Evolutionary conservation across 805 yeast genomes (phyloP).

Genomic region (Hyphopichia homilentoma): DNA sequence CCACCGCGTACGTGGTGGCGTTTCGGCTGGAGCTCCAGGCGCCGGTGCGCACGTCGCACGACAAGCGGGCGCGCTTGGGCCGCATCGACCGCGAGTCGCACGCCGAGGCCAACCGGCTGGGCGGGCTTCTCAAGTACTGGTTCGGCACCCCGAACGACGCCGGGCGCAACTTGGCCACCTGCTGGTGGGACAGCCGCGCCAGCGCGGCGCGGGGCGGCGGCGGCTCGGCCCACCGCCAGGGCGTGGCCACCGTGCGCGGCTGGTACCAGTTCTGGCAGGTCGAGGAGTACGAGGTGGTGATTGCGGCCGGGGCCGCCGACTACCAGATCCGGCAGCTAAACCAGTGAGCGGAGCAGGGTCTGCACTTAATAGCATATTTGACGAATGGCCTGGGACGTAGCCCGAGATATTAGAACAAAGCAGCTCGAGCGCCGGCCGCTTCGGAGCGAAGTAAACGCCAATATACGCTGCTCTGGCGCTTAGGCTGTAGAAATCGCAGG

Average conservation of each 20-base stretch:
- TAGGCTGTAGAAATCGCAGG: too few species aligned
- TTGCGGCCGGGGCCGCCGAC: constrained; percentile 1
- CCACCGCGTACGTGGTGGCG: constrained; percentile 27
- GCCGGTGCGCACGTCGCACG: constrained; percentile 20
- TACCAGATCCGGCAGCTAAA: background rate
- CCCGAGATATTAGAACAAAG: too few species aligned
- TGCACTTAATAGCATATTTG: too few species aligned
- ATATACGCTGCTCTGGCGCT: too few species aligned
- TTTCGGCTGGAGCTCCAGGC: constrained; percentile 26
- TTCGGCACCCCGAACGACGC: constrained; percentile 32
- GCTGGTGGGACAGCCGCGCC: constrained; percentile 29
- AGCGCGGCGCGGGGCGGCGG: constrained; percentile 33
- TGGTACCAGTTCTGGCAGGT: constrained; percentile 36
- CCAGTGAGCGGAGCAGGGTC: background rate
- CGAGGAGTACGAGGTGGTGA: constrained; percentile 25
- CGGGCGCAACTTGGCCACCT: constrained; percentile 36
- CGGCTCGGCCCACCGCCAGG: constrained; percentile 27
- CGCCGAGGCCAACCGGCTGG: constrained; percentile 30
- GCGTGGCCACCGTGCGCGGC: constrained; percentile 22
- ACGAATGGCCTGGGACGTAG: background rate
- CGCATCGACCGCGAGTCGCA: constrained; percentile 30
- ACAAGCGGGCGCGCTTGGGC: constrained; percentile 21
- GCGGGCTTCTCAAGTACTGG: constrained; percentile 39
- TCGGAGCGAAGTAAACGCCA: too few species aligned
- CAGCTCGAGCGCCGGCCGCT: too few species aligned